Base-by-base conservation (phyloP, 345 rosid species). In the Linum usitatissimum region DNA sequence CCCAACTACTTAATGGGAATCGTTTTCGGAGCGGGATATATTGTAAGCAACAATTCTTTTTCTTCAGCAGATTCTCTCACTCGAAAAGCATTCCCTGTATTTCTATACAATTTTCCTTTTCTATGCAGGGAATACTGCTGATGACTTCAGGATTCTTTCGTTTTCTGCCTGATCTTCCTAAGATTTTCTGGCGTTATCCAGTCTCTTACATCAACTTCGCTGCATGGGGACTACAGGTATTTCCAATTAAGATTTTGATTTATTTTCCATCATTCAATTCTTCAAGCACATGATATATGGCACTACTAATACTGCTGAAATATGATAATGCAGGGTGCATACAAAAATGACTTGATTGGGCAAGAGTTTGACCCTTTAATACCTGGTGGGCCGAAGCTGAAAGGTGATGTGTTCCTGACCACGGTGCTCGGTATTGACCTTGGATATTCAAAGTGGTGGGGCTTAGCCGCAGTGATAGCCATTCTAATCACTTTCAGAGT, bases 161-260 rank as follows among this genome's bases (percentile, higher is more conserved):
- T 3, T 57, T 71, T 64, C 31, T 70, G 39, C 77, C 76, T 18
- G 83, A 77, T 39, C 75, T 82, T 51, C 86, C 83, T 42, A 79
- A 71, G 30, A 54, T 59, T n/a, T 75, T 82, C 55, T 82, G 83
- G 83, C 82, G 79, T 18, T 77, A 82, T 69, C 86, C 83, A 18
- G 57, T 82, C 64, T 75, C 81, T 28, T 82, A 79, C 45, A 14
- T 79, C 70, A 79, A 79, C 68, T 73, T 61, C 55, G 83, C 74
- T 21, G 76, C 80, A 53, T 82, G 83, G 83, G 86, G 53, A 57
- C 69, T 82, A 59, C 81, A 79, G 81, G 86, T 82, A 77, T 55
- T 34, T 34, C 38, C 38, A 45, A 45, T 2, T 10, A 45, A 45
- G 51, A 5, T 45, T 10, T 45, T 13, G 14, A 0, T 2, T 4